These are phyloP conservation scores for Xylaria nigripes DNA, from an alignment of 495 filamentous ascomycete genomes.

Conservation along the genomic window DNA sequence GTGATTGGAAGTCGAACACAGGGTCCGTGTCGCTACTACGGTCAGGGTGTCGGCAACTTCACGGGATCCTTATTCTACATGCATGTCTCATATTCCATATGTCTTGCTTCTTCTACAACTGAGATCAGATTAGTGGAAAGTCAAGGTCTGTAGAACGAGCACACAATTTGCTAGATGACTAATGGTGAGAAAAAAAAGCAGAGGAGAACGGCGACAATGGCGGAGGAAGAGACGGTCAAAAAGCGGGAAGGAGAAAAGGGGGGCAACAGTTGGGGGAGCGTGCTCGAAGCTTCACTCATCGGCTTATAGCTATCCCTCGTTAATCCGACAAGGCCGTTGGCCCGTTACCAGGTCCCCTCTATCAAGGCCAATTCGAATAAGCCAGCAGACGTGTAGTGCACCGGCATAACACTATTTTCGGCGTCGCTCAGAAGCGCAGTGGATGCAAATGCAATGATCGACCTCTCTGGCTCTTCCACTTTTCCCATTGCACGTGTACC, in stretches of 20 bases:
- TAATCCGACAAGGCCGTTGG: conserved; percentile 4
- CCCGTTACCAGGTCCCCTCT: background rate
- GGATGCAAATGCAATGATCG: conserved; percentile 5
- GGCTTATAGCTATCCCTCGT: background rate
- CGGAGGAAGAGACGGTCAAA: background rate
- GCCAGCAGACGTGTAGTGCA: background rate
- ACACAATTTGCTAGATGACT: background rate
- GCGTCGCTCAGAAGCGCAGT: too few species aligned
- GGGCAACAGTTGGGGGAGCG: background rate
- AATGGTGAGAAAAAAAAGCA: background rate
- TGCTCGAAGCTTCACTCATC: background rate
- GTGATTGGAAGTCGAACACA: conserved; percentile 30
- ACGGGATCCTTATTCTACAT: background rate
- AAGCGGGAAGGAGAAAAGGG: background rate
- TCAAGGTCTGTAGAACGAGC: conserved; percentile 1
- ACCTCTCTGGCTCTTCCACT: background rate
- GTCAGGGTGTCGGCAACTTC: conserved; percentile 1
- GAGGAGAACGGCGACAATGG: background rate
- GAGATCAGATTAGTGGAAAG: background rate
- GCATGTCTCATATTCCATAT: conserved; percentile 4
- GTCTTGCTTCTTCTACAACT: background rate
- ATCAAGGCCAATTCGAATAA: conserved; percentile 2
- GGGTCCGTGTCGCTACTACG: background rate
- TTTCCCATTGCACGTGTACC: background rate
- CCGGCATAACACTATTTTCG: too few species aligned